These are phyloP conservation scores for Gymnopus androsaceus DNA, from an alignment of 1,284 basidiomycete species.

Conservation along the genomic window DNA sequence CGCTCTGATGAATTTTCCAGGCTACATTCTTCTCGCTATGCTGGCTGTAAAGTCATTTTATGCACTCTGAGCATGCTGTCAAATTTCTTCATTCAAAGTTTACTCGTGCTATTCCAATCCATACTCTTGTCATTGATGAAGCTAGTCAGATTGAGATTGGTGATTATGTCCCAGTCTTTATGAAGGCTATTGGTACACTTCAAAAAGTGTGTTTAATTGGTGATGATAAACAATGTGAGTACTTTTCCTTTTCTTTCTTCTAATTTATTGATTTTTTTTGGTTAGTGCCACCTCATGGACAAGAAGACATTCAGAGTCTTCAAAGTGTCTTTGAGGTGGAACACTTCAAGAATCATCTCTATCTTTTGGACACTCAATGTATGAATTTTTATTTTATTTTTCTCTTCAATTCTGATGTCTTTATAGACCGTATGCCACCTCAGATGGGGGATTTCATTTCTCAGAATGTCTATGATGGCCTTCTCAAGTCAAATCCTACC, in stretches of 20 bases:
- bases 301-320: slow-evolving; percentile 50
- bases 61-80: slow-evolving; percentile 77
- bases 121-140: slow-evolving; percentile 61
- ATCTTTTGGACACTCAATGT: slow-evolving; percentile 64
- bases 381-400: slow-evolving; percentile 25
- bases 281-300: slow-evolving; percentile 61
- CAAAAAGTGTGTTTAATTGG: slow-evolving; percentile 73
- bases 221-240: slow-evolving; percentile 73
- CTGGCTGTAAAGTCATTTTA: slow-evolving; percentile 56
- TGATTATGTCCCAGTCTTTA: slow-evolving; percentile 54
- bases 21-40: slow-evolving; percentile 28
- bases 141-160: slow-evolving; percentile 68
- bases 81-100: slow-evolving; percentile 39
- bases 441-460: slow-evolving; percentile 77
- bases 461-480: slow-evolving; percentile 55
- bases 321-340: slow-evolving; percentile 61
- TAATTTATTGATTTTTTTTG: slow-evolving; percentile 10
- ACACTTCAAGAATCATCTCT: slow-evolving; percentile 42
- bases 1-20: slow-evolving; percentile 45
- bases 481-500: slow-evolving; percentile 49
- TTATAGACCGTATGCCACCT: slow-evolving; percentile 72
- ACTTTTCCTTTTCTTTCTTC: not conserved
- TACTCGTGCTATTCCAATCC: slow-evolving; percentile 43
- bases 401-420: slow-evolving; percentile 12
- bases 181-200: slow-evolving; percentile 42